Evolutionary conservation across 2,329 filamentous ascomycete species (phyloP), one percentile per base, ranked within the genome.

Genomic region (Alternaria dauci): DNA sequence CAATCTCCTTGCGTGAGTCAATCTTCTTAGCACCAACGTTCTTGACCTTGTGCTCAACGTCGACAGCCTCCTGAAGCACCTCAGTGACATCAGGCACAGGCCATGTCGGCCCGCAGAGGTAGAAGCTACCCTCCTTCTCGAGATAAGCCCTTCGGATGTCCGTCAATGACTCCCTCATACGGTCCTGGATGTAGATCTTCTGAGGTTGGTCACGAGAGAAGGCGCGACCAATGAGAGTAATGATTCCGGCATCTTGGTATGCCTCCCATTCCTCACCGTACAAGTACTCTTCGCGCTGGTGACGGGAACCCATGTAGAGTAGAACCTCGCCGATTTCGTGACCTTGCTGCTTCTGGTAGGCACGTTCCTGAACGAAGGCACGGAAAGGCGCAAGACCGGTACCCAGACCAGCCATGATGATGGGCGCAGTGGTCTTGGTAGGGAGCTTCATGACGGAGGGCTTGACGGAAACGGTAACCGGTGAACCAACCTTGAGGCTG

Each of bases 221-320:
- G 43, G 95, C 95, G 52, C 92, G 89, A 53, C 95, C 95, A 52
- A 99, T 88, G 42, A 97, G 87, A 0, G 95, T 99, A 78, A 99
- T 94, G 71, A 99, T 92, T 52, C 95, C 95, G 0, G 95, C 93
- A 62, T 94, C 94, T 76, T 95, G 88, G 81, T 99, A 99, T 0
- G 95, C 95, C 80, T 99, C 95, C 95, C 95, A 99, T 80, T 99
- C 95, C 80, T 99, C 95, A 63, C 95, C 95, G 76, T 98, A 99
- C 62, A 97, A 89, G 81, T 99, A 99, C 82, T 99, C 95, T 82
- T 99, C 95, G 68, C 94, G 92, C 84, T 97, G 93, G 85, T 97
- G 94, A 54, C 95, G 94, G 18, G 93, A 94, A 66, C 95, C 95
- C 84, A 99, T 94, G 86, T 98, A 99, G 61, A 99, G 84, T 54